Conservation (phyloP, 1,284 basidiomycete species). For the Stereum hirsutum region DNA sequence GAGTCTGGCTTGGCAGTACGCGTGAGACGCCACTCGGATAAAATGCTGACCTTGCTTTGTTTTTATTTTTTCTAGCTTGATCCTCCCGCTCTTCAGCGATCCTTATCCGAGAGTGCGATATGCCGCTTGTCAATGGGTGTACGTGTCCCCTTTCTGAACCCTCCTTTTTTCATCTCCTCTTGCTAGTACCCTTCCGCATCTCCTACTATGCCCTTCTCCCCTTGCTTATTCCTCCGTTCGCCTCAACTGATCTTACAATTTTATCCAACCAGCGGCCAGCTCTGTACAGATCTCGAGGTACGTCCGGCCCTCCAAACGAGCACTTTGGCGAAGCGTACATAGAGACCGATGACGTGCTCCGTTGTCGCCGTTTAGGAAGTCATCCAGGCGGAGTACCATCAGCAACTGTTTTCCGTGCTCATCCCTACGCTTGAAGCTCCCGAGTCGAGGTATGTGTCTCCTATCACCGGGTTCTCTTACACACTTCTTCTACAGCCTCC, state of each 20-base stretch:
- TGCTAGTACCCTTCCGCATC: too few relatives aligned
- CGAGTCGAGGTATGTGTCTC: constrained; percentile 47
- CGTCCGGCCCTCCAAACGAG: too few relatives aligned
- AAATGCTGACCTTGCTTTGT: background rate
- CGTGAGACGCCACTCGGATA: too few relatives aligned
- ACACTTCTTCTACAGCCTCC: too few relatives aligned
- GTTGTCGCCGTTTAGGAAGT: too few relatives aligned
- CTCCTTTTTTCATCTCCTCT: constrained; percentile 2
- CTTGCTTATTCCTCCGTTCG: too few relatives aligned
- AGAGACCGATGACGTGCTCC: background rate
- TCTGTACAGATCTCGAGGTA: constrained; percentile 79
- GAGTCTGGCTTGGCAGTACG: too few relatives aligned
- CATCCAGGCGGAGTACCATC: constrained; percentile 64
- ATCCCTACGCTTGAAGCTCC: constrained; percentile 70
- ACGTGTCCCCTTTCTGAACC: too few relatives aligned
- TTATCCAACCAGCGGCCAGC: constrained; percentile 51
- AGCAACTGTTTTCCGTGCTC: constrained; percentile 57
- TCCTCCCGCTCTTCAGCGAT: constrained; percentile 69
- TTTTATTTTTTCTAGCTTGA: constrained; percentile 37
- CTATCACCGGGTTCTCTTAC: background rate
- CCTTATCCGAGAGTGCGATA: constrained; percentile 74
- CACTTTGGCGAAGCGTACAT: background rate
- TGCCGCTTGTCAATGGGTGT: constrained; percentile 85
- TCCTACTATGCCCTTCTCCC: too few relatives aligned
- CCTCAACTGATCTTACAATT: too few relatives aligned